Percentiles rank a stretch among this genome's conserved stretches.
These are phyloP conservation scores for Entelexis sorbosivorans DNA, from an alignment of 1,139 yeast species.

Conservation along the genomic window DNA sequence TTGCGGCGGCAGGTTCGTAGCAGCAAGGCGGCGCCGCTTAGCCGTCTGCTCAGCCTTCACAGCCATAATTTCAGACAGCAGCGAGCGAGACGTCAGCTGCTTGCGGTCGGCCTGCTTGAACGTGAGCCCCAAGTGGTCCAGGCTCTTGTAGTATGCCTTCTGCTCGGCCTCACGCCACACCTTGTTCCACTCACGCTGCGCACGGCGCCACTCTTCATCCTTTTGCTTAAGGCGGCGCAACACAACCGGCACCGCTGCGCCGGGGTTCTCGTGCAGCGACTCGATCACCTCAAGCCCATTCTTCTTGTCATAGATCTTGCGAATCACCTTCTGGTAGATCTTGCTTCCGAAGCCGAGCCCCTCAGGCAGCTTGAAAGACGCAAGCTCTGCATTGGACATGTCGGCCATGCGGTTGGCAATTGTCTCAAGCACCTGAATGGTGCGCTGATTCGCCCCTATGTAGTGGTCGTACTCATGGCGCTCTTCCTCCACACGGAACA, in stretches of 20 bases:
- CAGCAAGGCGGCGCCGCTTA: constrained; percentile 62
- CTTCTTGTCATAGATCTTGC: constrained; percentile 87
- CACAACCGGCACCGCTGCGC: constrained; percentile 88
- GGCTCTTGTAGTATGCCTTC: constrained; percentile 80
- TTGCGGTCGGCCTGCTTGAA: constrained; percentile 96
- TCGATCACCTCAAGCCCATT: constrained; percentile 94
- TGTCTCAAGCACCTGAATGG: constrained; percentile 90
- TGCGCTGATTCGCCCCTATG: constrained; percentile 88
- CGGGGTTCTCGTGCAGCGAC: constrained; percentile 89
- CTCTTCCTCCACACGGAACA: constrained; percentile 93
- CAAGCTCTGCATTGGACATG: constrained; percentile 85
- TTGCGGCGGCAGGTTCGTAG: constrained; percentile 35
- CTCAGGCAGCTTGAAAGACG: constrained; percentile 73
- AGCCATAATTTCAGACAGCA: constrained; percentile 83
- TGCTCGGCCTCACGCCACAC: constrained; percentile 98
- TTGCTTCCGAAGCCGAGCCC: constrained; percentile 92
- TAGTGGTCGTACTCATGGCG: constrained; percentile 92
- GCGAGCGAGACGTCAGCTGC: constrained; percentile 74
- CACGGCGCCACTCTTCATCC: constrained; percentile 98
- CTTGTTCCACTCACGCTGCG: constrained; percentile 97
- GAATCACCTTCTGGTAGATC: constrained; percentile 82
- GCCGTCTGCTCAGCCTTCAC: constrained; percentile 79
- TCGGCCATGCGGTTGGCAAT: constrained; percentile 88
- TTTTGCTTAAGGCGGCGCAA: constrained; percentile 86
- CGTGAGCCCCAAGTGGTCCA: constrained; percentile 90